Evolutionary conservation across 352 stramenopile genomes (phyloP), one percentile per base, ranked within the genome.

Genomic region (Globisporangium iwayamae): DNA sequence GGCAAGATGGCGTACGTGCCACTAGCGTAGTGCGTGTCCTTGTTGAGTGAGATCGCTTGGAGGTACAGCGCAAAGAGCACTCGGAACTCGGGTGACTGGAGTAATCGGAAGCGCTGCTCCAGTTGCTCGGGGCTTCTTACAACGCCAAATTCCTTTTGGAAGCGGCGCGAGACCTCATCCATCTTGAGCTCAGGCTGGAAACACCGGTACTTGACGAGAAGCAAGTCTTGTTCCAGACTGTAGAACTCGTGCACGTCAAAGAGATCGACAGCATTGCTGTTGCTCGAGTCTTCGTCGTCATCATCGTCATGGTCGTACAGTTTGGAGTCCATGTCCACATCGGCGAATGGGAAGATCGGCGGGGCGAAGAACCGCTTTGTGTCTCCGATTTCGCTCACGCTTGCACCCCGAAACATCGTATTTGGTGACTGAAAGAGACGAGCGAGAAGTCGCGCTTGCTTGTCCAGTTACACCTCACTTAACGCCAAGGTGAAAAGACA

Each of bases 51-150:
- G 9, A 79, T 66, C 1, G 69, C 69, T 55, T 78, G 78, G 20
- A 90, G 62, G 46, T 89, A 89, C 25, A 88, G 53, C 4, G 77
- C 73, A 18, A 90, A 76, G 14, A 90, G 68, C 13, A 66, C 66
- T 45, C 58, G 68, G 2, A 79, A 71, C 4, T 74, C 71, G 0
- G 75, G 66, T 10, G 70, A 68, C 55, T 85, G 72, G 2, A 93
- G 56, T 18, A 62, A 70, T 2, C 65, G 32, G 3, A 93, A 69
- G 32, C 81, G 66, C 34, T 62, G 57, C 30, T 79, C 71, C 10
- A 93, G 61, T 14, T 90, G 72, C 16, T 67, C 58, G 1, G 66
- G 56, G 2, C 64, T 67, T 57, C 71, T 76, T 18, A 56, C 16
- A 1, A 75, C 28, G 14, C 70, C 73, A 62, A 90, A 85, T 36